phyloP scores from a whole-genome alignment of 495 filamentous ascomycete species.

The Xylaria castorea region DNA sequence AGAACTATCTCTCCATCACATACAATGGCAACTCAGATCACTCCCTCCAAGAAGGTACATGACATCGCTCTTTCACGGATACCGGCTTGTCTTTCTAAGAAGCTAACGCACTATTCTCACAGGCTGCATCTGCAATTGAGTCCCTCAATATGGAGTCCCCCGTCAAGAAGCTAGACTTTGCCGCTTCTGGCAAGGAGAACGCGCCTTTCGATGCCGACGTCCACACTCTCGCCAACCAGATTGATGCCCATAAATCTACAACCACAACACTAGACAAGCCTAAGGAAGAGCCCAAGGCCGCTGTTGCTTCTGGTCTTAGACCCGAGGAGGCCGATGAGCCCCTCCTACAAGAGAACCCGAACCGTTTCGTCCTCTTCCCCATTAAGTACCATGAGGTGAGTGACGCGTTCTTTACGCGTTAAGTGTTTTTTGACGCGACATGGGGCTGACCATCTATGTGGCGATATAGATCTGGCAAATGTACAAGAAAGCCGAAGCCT shows the following conservation, averaged over 20 bases:
- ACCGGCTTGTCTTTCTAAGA: slow-evolving; percentile 19
- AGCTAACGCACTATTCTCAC: slow-evolving; percentile 48
- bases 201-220: slow-evolving; percentile 63
- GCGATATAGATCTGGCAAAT: slow-evolving; percentile 92
- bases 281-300: slow-evolving; percentile 54
- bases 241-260: slow-evolving; percentile 56
- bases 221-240: slow-evolving; percentile 61
- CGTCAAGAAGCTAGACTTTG: slow-evolving; percentile 85
- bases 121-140: slow-evolving; percentile 87
- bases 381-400: slow-evolving; percentile 99
- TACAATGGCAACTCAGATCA: slow-evolving; percentile 74
- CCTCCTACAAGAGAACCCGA: slow-evolving; percentile 91
- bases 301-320: slow-evolving; percentile 68
- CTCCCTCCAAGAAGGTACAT: slow-evolving; percentile 86
- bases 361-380: slow-evolving; percentile 96
- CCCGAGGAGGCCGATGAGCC: slow-evolving; percentile 82
- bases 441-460: slow-evolving; percentile 54
- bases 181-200: slow-evolving; percentile 80
- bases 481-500: slow-evolving; percentile 99
- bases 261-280: slow-evolving; percentile 46
- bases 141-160: slow-evolving; percentile 93
- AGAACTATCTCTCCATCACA: slow-evolving; percentile 17
- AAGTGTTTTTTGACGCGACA: slow-evolving; percentile 55
- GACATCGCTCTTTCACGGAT: slow-evolving; percentile 11
- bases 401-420: slow-evolving; percentile 50